These are phyloP conservation scores for Cryptosporidium ryanae DNA, from an alignment of 169 alveolate species.

Conservation along the genomic window DNA sequence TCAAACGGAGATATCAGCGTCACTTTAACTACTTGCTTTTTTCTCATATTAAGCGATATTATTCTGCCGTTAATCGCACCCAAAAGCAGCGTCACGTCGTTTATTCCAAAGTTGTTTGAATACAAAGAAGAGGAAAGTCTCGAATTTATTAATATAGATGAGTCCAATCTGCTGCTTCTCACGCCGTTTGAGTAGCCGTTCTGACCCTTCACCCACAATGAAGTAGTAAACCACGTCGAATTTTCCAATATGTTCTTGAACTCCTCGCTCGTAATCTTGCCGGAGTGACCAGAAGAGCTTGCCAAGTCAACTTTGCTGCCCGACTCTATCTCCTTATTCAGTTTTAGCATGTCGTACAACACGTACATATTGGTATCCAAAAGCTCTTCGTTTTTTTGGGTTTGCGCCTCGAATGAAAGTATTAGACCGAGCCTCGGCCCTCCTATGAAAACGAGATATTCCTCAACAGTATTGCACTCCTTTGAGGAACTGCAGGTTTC, in stretches of 20 bases:
- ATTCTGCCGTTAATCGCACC: conserved; percentile 62
- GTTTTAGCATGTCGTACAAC: neutral
- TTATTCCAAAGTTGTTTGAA: neutral
- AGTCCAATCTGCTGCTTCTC: neutral
- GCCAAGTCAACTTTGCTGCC: neutral
- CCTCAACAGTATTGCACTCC: neutral
- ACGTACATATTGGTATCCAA: conserved; percentile 31
- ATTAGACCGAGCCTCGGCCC: conserved; percentile 69
- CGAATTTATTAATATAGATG: neutral
- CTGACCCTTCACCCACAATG: conserved; percentile 31
- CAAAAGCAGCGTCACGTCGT: conserved; percentile 10
- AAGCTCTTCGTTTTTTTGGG: conserved; percentile 5
- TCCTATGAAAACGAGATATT: conserved; percentile 33
- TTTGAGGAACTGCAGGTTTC: neutral
- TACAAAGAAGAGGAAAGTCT: neutral
- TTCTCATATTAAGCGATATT: conserved; percentile 13
- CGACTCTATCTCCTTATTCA: neutral
- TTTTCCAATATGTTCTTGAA: neutral
- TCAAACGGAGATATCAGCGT: conserved; percentile 54
- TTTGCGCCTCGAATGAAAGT: conserved; percentile 32
- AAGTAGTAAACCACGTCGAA: conserved; percentile 70
- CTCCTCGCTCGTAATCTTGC: neutral
- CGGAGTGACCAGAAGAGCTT: neutral
- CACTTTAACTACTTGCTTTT: conserved; percentile 1
- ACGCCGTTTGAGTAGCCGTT: neutral